Conservation (phyloP, 805 yeast genomes). For the Schizosaccharomyces octosporus region DNA sequence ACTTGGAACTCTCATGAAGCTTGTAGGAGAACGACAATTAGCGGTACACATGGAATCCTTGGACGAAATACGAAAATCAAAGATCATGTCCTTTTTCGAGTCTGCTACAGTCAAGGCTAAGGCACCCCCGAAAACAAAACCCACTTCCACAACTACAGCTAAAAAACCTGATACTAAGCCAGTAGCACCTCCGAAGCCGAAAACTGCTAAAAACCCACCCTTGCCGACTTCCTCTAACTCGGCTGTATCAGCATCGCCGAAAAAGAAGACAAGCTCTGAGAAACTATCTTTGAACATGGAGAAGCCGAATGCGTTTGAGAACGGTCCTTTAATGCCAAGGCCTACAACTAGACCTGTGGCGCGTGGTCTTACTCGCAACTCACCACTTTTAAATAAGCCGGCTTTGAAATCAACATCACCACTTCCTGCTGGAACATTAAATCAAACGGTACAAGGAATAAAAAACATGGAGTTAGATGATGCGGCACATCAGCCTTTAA, state of each 20-base stretch:
- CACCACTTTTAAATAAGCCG: background rate
- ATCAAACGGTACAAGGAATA: background rate
- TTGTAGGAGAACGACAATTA: slow-evolving; percentile 48
- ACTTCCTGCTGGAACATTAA: background rate
- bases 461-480: background rate
- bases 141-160: slow-evolving; percentile 27
- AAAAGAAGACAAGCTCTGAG: background rate
- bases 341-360: background rate
- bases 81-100: slow-evolving; percentile 36
- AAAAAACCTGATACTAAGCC: background rate
- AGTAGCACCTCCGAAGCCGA: background rate
- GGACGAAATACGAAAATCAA: slow-evolving; percentile 50
- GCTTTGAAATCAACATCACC: background rate
- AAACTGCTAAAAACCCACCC: background rate
- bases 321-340: background rate
- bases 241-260: background rate
- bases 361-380: background rate
- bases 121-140: slow-evolving; percentile 10
- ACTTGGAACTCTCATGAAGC: slow-evolving; percentile 60
- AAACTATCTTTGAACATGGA: background rate
- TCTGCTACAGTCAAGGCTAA: slow-evolving; percentile 30
- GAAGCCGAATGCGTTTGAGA: background rate
- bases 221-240: background rate
- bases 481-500: background rate
- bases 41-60: slow-evolving; percentile 32